Evolutionary conservation across 257 asterid genomes (phyloP).

Genomic region (Ocimum tenuiflorum): DNA sequence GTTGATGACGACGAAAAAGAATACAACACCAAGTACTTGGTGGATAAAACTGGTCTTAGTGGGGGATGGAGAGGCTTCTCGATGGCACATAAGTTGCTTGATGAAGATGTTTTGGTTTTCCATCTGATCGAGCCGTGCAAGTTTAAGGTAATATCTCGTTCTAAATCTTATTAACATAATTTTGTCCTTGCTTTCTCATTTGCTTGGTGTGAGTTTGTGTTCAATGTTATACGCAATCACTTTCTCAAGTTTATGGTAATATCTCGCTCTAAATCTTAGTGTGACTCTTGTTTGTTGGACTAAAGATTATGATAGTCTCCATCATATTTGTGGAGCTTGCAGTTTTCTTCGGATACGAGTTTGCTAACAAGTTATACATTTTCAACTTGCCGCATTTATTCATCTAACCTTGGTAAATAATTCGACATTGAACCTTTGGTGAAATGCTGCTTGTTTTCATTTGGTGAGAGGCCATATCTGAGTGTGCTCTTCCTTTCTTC

Average conservation of each 20-base stretch:
- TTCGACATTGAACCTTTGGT: background rate
- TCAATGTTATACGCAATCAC: background rate
- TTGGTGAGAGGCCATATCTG: background rate
- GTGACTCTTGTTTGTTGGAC: no score
- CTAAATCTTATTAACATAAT: background rate
- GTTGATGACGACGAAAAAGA: conserved; percentile 41
- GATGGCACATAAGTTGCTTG: conserved; percentile 39
- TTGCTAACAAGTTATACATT: no score
- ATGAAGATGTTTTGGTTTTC: conserved; percentile 55
- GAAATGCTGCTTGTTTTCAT: no score
- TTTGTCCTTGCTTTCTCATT: background rate
- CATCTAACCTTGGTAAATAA: background rate
- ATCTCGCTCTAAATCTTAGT: background rate
- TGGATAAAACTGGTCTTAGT: conserved; percentile 46
- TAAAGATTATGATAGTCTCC: background rate
- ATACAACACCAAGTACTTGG: conserved; percentile 32
- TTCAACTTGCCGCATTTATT: no score
- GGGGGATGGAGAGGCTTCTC: conserved; percentile 76
- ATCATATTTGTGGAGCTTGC: no score
- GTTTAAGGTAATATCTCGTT: conserved; percentile 26
- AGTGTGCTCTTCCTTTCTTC: background rate
- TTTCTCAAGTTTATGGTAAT: conserved; percentile 43
- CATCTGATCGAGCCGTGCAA: conserved; percentile 41
- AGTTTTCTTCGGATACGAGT: no score
- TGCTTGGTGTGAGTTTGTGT: background rate